These are phyloP conservation scores for Erigeron canadensis DNA, from an alignment of 129 eudicot species.

Conservation along the genomic window DNA sequence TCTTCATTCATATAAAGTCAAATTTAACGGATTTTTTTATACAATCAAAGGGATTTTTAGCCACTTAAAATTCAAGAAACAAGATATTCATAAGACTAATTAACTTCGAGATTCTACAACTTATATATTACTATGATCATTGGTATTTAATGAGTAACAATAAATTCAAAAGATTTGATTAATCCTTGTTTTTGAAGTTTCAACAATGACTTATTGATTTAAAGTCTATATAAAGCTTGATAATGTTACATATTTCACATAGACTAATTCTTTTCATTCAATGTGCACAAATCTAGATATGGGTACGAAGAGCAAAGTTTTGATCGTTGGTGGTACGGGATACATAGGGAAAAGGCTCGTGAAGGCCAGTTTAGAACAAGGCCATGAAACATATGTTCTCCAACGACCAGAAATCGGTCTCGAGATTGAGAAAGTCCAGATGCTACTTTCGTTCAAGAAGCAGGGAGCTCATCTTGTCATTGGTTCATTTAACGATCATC, in stretches of 20 bases:
- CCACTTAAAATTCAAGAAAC: no score
- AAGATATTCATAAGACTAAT: no score
- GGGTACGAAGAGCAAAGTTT: slow-evolving; percentile 41
- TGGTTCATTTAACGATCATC: slow-evolving; percentile 60
- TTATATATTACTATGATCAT: no score
- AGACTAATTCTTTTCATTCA: not conserved
- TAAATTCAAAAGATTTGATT: no score
- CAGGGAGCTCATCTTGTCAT: slow-evolving; percentile 63
- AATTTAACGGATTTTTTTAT: no score
- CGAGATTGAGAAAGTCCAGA: slow-evolving; percentile 60
- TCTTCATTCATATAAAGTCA: no score
- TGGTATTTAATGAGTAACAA: no score
- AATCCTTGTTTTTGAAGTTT: not conserved
- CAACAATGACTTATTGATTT: not conserved
- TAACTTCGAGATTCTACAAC: no score
- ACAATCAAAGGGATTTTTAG: no score
- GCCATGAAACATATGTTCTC: slow-evolving; percentile 50
- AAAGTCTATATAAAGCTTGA: not conserved
- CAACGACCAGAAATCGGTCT: slow-evolving; percentile 49
- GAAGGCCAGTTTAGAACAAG: slow-evolving; percentile 49
- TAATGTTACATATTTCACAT: not conserved
- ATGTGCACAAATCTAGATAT: not conserved
- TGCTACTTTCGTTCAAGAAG: slow-evolving; percentile 61
- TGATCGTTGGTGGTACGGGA: slow-evolving; percentile 56
- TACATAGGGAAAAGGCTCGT: slow-evolving; percentile 54